Evolutionary conservation across 139 green algal genomes (phyloP), one percentile per base, ranked within the genome.

Genomic region (Coelastrella sp.): DNA sequence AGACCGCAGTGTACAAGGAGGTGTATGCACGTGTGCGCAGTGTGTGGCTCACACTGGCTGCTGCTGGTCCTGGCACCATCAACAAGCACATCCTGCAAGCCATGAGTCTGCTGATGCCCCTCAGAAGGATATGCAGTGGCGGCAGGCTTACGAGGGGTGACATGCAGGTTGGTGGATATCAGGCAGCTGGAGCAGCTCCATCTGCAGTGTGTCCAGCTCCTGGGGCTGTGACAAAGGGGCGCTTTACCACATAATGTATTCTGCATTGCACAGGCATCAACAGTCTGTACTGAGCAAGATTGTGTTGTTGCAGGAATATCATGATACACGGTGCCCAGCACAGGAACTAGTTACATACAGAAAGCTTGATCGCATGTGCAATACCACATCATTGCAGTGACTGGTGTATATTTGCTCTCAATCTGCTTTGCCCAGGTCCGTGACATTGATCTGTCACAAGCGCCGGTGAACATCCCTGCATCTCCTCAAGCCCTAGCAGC

Each of bases 101-200:
- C 92, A 97, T 95, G 92, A 89, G 90, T 23, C 93, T 97, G 73
- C 94, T 98, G 85, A 84, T 93, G 84, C 96, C 96, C 61, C 92
- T 98, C 32, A 80, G 74, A 19, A 80, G 74, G 23, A 80, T 88
- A 58, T 88, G 83, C 68, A 88, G 83, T 32, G 83, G 83, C 2
- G 83, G 83, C 47, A 17, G 58, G 8, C 83, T 88, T n/a, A 76
- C 47, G 5, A 22, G 60, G 5, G 13, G 5, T 20, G 83, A 88
- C 54, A 54, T 88, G 68, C 7, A 47, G 11, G 60, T 87, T 5
- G 14, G 58, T 13, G 22, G 7, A 60, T 32, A 0, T 7, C 14
- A 17, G 23, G 61, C 71, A 20, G 32, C 32, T 47, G 32, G 32
- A 47, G 32, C 32, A 47, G 32, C 32, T 47, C 32, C 32, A 47